Conservation (phyloP, 2,329 filamentous ascomycete genomes). For the Epichloe festucae region DNA sequence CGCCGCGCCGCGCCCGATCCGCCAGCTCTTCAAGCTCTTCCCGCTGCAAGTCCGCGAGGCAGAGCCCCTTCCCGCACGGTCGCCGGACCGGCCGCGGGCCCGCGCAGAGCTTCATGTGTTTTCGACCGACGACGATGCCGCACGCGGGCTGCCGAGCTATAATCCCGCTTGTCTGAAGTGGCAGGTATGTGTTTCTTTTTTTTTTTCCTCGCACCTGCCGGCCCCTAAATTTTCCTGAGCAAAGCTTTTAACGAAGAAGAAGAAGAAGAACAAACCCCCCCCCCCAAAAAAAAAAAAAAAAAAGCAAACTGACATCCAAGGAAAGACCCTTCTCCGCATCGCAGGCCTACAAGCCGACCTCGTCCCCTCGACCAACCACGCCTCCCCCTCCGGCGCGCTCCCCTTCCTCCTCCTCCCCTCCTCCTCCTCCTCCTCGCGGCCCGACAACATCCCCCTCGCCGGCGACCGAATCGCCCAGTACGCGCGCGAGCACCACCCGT, state of each 20-base stretch:
- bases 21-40: slow-evolving; percentile 71
- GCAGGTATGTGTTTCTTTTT: slow-evolving; percentile 51
- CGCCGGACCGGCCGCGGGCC: slow-evolving; percentile 25
- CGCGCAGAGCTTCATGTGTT: slow-evolving; percentile 64
- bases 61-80: slow-evolving; percentile 59
- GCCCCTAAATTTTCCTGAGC: no score
- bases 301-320: not conserved
- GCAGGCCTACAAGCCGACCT: slow-evolving; percentile 53
- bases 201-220: not conserved
- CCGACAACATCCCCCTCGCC: slow-evolving; percentile 46
- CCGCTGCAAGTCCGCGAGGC: slow-evolving; percentile 64
- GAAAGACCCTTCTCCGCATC: slow-evolving; percentile 65
- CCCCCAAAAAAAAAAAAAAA: no score
- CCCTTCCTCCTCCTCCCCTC: slow-evolving; percentile 63
- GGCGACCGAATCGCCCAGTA: slow-evolving; percentile 55
- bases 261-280: no score
- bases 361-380: slow-evolving; percentile 76
- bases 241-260: not conserved
- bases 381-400: slow-evolving; percentile 75
- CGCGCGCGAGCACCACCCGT: slow-evolving; percentile 33
- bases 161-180: slow-evolving; percentile 92
- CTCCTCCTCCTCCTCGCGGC: slow-evolving; percentile 17
- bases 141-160: slow-evolving; percentile 56
- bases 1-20: slow-evolving; percentile 60
- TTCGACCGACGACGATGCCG: slow-evolving; percentile 48